Evolutionary conservation across 73 alveolate genomes (phyloP).

Genomic region (Urostyla sp.): DNA sequence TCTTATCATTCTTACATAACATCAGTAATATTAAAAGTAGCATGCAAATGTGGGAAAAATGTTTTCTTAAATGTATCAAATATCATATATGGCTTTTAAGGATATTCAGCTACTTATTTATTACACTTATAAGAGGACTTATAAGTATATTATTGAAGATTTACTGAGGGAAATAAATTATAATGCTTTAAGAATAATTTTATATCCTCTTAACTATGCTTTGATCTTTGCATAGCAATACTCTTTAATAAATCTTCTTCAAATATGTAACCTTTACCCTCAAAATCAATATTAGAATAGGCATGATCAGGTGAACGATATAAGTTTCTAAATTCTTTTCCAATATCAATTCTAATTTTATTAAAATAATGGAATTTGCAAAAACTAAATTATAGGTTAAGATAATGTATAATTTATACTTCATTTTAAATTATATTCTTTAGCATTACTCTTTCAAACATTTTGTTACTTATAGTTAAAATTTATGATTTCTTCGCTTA

Average conservation of each 20-base stretch:
- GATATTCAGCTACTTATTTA: neutral
- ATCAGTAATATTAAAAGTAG: conserved; percentile 35
- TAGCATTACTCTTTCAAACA: no score
- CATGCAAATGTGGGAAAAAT: conserved; percentile 54
- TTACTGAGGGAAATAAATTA: conserved; percentile 30
- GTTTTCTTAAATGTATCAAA: conserved; percentile 55
- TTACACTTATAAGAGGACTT: neutral
- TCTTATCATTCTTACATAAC: neutral
- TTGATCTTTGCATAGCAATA: neutral
- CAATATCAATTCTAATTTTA: neutral
- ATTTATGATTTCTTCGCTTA: no score
- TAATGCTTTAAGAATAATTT: neutral
- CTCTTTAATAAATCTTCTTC: conserved; percentile 20
- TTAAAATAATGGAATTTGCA: conserved; percentile 41
- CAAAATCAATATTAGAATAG: conserved; percentile 34
- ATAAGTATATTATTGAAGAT: neutral
- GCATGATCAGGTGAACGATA: conserved; percentile 52
- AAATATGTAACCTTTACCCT: conserved; percentile 51
- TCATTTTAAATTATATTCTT: no score
- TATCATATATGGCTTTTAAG: conserved; percentile 2
- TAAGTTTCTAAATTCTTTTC: conserved; percentile 36
- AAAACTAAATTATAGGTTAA: neutral
- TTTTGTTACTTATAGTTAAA: no score
- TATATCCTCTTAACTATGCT: conserved; percentile 16
- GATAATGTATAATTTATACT: no score